These are phyloP conservation scores for Botrytis fabae DNA, from an alignment of 2,329 filamentous ascomycete genomes.

Conservation along the genomic window DNA sequence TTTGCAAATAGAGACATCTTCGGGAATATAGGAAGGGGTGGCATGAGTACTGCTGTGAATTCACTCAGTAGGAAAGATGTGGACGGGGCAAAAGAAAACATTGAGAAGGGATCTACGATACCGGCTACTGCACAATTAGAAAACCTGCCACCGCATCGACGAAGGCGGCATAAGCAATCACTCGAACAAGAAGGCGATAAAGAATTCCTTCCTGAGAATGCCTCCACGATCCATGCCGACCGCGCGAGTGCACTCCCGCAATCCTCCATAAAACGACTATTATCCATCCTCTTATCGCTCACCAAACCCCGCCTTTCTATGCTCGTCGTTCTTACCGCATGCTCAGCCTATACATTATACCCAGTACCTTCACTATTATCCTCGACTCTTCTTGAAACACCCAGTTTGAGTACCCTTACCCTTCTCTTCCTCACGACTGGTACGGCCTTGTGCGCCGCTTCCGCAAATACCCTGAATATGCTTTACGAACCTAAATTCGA, in stretches of 20 bases:
- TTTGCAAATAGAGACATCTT: slow-evolving; percentile 35
- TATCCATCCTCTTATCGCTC: slow-evolving; percentile 83
- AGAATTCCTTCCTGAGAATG: slow-evolving; percentile 47
- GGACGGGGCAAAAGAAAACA: neutral
- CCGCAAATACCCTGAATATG: slow-evolving; percentile 96
- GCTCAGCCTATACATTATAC: slow-evolving; percentile 88
- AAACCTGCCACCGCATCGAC: slow-evolving; percentile 39
- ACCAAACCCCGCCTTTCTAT: slow-evolving; percentile 94
- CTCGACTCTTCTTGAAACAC: slow-evolving; percentile 62
- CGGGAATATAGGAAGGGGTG: slow-evolving; percentile 30
- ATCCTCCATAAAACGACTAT: slow-evolving; percentile 60
- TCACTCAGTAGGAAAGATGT: slow-evolving; percentile 27
- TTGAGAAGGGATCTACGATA: neutral
- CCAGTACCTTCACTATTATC: slow-evolving; percentile 84
- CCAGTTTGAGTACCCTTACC: slow-evolving; percentile 86
- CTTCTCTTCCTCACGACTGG: slow-evolving; percentile 89
- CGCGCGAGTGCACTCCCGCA: slow-evolving; percentile 51
- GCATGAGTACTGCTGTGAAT: slow-evolving; percentile 28
- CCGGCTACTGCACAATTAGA: slow-evolving; percentile 18
- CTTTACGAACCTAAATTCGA: slow-evolving; percentile 89
- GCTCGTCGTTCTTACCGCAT: slow-evolving; percentile 86
- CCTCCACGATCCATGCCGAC: slow-evolving; percentile 57
- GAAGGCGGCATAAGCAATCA: slow-evolving; percentile 36
- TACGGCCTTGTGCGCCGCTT: slow-evolving; percentile 84
- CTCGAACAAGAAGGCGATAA: slow-evolving; percentile 30